Percentiles rank a stretch among this genome's conserved stretches.
These are phyloP conservation scores for Piromyces sp. DNA, from an alignment of 192 early-diverging fungal species.

Conservation along the genomic window DNA sequence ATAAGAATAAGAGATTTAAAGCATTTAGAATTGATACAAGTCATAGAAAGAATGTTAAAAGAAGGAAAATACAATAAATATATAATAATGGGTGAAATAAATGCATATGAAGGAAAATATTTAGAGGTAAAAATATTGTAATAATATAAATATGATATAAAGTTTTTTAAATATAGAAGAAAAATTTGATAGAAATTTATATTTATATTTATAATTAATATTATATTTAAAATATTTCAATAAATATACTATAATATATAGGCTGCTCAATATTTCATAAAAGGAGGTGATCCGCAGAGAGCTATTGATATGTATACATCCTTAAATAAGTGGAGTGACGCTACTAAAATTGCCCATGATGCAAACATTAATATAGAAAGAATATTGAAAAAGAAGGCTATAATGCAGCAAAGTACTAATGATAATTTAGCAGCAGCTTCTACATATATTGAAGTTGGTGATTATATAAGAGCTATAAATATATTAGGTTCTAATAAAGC, in stretches of 20 bases:
- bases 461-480: slow-evolving; percentile 30
- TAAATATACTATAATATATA: no score
- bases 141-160: no score
- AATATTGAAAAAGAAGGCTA: slow-evolving; percentile 35
- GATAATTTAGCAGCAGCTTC: slow-evolving; percentile 32
- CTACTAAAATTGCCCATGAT: slow-evolving; percentile 29
- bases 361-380: slow-evolving; percentile 14
- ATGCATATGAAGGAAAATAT: slow-evolving; percentile 22
- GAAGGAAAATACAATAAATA: slow-evolving; percentile 21
- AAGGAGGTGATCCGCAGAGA: slow-evolving; percentile 19
- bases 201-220: no score
- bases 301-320: slow-evolving; percentile 43
- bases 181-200: no score
- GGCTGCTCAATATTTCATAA: slow-evolving; percentile 26
- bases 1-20: slow-evolving; percentile 22
- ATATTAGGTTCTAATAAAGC: slow-evolving; percentile 27
- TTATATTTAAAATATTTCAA: no score
- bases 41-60: slow-evolving; percentile 12
- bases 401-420: slow-evolving; percentile 30
- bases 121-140: slow-evolving; percentile 18
- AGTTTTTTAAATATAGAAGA: no score
- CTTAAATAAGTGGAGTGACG: slow-evolving; percentile 37
- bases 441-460: slow-evolving; percentile 38
- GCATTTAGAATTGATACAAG: slow-evolving; percentile 18
- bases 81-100: slow-evolving; percentile 19